Evolutionary conservation across 495 filamentous ascomycete genomes (phyloP).

Genomic region (Xylaria palmicola): DNA sequence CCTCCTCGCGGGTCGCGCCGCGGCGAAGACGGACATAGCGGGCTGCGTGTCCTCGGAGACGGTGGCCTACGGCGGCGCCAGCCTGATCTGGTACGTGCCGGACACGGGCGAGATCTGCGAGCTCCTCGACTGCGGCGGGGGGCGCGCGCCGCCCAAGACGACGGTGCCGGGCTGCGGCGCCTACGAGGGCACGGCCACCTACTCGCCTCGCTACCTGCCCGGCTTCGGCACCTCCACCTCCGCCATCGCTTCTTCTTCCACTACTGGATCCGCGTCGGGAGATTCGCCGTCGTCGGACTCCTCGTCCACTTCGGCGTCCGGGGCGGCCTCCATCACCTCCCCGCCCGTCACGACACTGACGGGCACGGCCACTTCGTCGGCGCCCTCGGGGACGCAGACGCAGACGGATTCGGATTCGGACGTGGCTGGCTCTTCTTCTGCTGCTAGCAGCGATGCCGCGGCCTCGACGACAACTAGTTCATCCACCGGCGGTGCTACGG

Average conservation of each 20-base stretch:
- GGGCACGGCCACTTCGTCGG: not conserved
- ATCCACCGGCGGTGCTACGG: conserved; percentile 13
- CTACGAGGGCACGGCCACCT: conserved; percentile 58
- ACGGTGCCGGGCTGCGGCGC: conserved; percentile 56
- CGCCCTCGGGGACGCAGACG: not conserved
- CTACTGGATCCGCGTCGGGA: conserved; percentile 10
- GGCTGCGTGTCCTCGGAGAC: conserved; percentile 42
- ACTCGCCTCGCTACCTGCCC: conserved; percentile 49
- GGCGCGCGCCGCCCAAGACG: conserved; percentile 58
- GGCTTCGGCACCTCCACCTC: conserved; percentile 29
- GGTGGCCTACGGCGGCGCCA: conserved; percentile 40
- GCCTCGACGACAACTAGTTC: conserved; percentile 4
- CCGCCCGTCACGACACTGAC: not conserved
- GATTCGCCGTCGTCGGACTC: not conserved
- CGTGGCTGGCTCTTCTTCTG: not conserved
- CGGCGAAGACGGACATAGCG: conserved; percentile 46
- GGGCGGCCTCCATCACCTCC: not conserved
- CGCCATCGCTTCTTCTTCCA: not conserved
- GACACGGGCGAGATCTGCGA: conserved; percentile 60
- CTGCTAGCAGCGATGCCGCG: not conserved
- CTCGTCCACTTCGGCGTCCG: not conserved
- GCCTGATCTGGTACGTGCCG: conserved; percentile 52
- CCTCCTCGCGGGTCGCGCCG: conserved; percentile 23
- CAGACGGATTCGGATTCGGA: not conserved
- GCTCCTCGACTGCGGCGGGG: conserved; percentile 63